phyloP scores from a whole-genome alignment of 495 filamentous ascomycete species.

The Lineolata rhizophorae region DNA sequence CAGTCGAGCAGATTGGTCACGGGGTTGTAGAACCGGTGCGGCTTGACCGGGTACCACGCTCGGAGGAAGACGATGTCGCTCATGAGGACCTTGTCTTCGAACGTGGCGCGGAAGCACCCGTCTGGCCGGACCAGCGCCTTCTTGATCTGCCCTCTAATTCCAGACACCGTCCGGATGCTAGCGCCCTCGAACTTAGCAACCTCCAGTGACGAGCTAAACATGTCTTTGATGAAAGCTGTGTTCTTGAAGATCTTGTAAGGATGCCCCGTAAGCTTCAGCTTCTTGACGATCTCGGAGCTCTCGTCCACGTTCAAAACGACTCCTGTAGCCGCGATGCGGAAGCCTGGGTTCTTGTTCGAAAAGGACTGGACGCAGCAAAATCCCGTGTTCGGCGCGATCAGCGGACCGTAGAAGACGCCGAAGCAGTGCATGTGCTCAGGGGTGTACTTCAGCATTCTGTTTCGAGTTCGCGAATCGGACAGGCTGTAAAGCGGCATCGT shows the following conservation, averaged over 20 bases:
- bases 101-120: slow-evolving; percentile 84
- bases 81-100: slow-evolving; percentile 95
- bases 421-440: slow-evolving; percentile 98
- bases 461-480: slow-evolving; percentile 75
- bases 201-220: slow-evolving; percentile 82
- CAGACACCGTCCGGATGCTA: slow-evolving; percentile 83
- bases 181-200: slow-evolving; percentile 98
- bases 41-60: slow-evolving; percentile 91
- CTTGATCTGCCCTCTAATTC: slow-evolving; percentile 92
- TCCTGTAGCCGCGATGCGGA: slow-evolving; percentile 84
- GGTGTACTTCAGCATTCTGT: slow-evolving; percentile 94
- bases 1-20: slow-evolving; percentile 66
- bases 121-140: slow-evolving; percentile 76
- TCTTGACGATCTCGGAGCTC: slow-evolving; percentile 91
- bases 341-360: slow-evolving; percentile 69
- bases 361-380: slow-evolving; percentile 89
- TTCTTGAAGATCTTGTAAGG: slow-evolving; percentile 99
- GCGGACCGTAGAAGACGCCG: slow-evolving; percentile 80
- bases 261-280: slow-evolving; percentile 79
- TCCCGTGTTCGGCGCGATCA: slow-evolving; percentile 85
- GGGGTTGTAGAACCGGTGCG: slow-evolving; percentile 88
- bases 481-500: slow-evolving; percentile 82
- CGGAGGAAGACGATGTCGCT: slow-evolving; percentile 87
- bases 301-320: slow-evolving; percentile 86
- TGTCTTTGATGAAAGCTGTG: slow-evolving; percentile 95